Conservation (phyloP, 2,329 filamentous ascomycete species). For the Knoxdaviesia proteae region DNA sequence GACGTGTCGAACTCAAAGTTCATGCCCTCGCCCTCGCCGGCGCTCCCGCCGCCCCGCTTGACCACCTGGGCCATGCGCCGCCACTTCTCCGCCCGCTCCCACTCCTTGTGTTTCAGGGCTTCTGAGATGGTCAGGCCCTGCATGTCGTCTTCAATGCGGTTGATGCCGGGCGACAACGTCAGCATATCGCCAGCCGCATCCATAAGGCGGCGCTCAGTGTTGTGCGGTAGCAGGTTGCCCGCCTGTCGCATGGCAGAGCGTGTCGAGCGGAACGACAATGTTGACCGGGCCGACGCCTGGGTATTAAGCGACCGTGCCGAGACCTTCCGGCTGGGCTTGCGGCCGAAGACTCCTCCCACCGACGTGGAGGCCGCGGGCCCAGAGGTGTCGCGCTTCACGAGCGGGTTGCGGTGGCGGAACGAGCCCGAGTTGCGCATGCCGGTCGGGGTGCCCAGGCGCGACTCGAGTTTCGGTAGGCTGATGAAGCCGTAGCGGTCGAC, state of each 20-base stretch:
- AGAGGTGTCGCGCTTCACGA: slow-evolving; percentile 17
- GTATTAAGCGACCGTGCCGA: slow-evolving; percentile 39
- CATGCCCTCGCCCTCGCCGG: slow-evolving; percentile 37
- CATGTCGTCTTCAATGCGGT: slow-evolving; percentile 34
- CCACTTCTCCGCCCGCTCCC: slow-evolving; percentile 44
- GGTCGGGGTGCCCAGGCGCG: slow-evolving; percentile 19
- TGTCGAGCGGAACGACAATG: slow-evolving; percentile 28
- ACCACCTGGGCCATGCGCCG: slow-evolving; percentile 41
- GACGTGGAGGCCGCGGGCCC: slow-evolving; percentile 13
- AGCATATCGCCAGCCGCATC: slow-evolving; percentile 50
- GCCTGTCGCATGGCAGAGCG: slow-evolving; percentile 35
- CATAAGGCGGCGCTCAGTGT: slow-evolving; percentile 37
- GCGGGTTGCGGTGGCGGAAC: slow-evolving; percentile 16
- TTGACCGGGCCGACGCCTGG: slow-evolving; percentile 30
- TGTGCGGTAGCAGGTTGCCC: slow-evolving; percentile 37
- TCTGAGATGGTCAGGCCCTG: slow-evolving; percentile 30
- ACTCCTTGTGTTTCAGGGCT: slow-evolving; percentile 40
- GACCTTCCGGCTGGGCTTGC: slow-evolving; percentile 29
- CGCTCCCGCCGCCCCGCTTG: slow-evolving; percentile 26
- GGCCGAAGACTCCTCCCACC: slow-evolving; percentile 9
- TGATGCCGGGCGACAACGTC: slow-evolving; percentile 33
- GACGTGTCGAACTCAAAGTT: slow-evolving; percentile 61
- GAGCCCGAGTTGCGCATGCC: slow-evolving; percentile 8
- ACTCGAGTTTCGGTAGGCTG: slow-evolving; percentile 13
- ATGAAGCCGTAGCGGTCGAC: slow-evolving; percentile 54